These are phyloP conservation scores for Cryptococcus maquisensis DNA, from an alignment of 1,284 basidiomycete genomes.

Conservation along the genomic window DNA sequence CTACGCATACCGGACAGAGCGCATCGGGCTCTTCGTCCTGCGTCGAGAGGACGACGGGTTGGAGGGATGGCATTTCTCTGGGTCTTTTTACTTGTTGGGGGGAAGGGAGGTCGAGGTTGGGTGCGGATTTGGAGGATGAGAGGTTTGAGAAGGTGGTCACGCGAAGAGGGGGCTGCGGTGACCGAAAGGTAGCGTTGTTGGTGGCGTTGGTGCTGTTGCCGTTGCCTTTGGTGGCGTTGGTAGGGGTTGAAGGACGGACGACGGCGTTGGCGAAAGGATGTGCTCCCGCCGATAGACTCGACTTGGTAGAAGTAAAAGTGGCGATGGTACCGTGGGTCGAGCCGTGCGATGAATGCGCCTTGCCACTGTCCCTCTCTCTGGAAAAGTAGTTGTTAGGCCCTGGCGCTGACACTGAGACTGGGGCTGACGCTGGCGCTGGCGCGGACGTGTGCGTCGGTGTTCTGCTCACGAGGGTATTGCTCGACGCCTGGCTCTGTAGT, in stretches of 20 bases:
- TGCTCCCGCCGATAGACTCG: slow-evolving; percentile 16
- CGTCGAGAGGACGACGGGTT: slow-evolving; percentile 38
- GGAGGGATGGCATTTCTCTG: slow-evolving; percentile 20
- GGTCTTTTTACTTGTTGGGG: slow-evolving; percentile 1
- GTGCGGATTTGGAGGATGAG: slow-evolving; percentile 21
- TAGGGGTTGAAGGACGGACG: slow-evolving; percentile 17
- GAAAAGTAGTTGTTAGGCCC: too few relatives aligned
- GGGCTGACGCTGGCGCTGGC: too few relatives aligned
- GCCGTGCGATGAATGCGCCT: too few relatives aligned
- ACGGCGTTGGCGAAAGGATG: slow-evolving; percentile 39
- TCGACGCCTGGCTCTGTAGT: slow-evolving; percentile 4
- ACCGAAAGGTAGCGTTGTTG: slow-evolving; percentile 1
- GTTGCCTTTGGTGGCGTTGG: too few relatives aligned
- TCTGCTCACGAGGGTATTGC: slow-evolving; percentile 11
- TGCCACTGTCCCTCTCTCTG: too few relatives aligned
- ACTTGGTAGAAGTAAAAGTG: slow-evolving; percentile 16
- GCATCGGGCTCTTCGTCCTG: slow-evolving; percentile 38
- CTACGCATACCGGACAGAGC: slow-evolving; percentile 48
- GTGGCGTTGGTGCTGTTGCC: too few relatives aligned
- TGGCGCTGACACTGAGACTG: too few relatives aligned
- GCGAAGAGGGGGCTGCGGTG: slow-evolving; percentile 3
- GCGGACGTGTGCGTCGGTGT: slow-evolving; percentile 1
- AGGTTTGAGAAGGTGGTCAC: background rate
- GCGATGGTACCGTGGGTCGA: slow-evolving; percentile 25
- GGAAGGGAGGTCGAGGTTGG: slow-evolving; percentile 14